Evolutionary conservation across 371 early-diverging fungal genomes (phyloP), one percentile per base, ranked within the genome.

Genomic region (Chytridium lagenaria): DNA sequence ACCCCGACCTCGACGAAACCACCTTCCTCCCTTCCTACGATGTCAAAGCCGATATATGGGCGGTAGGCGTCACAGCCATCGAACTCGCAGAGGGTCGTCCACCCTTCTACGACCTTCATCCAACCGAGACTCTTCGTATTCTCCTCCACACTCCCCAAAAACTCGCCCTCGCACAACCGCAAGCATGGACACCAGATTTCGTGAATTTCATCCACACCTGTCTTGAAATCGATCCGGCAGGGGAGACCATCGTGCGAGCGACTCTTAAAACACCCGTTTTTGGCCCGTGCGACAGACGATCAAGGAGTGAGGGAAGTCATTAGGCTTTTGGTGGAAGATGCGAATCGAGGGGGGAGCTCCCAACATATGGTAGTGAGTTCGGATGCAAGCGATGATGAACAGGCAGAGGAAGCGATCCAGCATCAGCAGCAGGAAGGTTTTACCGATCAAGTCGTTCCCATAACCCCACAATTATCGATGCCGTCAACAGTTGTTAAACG

Each of bases 71-170:
- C 78, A 88, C 87, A 0, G 85, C 84, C 31, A 87, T 88, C 51
- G 89, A 88, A 76, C 80, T 88, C 26, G 86, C 87, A 10, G 87
- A 88, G 68, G 85, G 84, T 68, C 81, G 83, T 55, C 89, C 89
- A 0, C 89, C 89, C 12, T 79, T 85, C 26, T 71, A 80, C 36
- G 89, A 88, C 50, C 85, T 88, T 63, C 89, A 88, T 68, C 89
- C 89, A 1, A 83, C 86, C 83, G 78, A 81, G n/a, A 87, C 87
- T 1, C 75, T 88, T 12, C 71, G 80, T 36, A 50, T 86, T 57
- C 87, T 88, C 59, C 86, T 76, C 22, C 75, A 74, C 36, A 70
- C 78, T 15, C n/a, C 31, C 15, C 85, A 85, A 40, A n/a, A n/a
- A n/a, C 72, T 86, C n/a, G 81, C 81, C 22, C 75, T 88, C 33